These are phyloP conservation scores for Telopea speciosissima DNA, from an alignment of 177 flowering plant genomes.

Conservation along the genomic window DNA sequence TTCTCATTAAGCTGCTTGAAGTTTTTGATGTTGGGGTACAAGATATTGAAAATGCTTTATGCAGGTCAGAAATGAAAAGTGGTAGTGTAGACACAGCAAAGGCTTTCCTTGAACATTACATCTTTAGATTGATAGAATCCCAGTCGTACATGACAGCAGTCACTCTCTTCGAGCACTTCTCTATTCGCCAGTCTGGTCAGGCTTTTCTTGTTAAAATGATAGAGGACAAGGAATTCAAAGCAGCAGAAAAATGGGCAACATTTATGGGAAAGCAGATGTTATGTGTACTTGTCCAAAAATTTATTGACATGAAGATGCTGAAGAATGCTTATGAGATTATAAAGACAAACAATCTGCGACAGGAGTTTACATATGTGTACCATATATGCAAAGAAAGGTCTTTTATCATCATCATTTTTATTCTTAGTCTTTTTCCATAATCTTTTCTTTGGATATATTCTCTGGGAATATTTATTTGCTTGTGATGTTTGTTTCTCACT, in stretches of 20 bases:
- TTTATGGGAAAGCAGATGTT: slow-evolving; percentile 83
- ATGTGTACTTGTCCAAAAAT: slow-evolving; percentile 57
- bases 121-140: slow-evolving; percentile 45
- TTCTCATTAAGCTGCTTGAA: slow-evolving; percentile 60
- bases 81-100: slow-evolving; percentile 33
- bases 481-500: not conserved
- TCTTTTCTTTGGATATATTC: slow-evolving; percentile 3
- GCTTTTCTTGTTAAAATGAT: slow-evolving; percentile 61
- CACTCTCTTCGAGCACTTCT: slow-evolving; percentile 58
- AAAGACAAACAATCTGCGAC: slow-evolving; percentile 56
- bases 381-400: slow-evolving; percentile 74
- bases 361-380: slow-evolving; percentile 69
- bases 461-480: not conserved
- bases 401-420: not conserved
- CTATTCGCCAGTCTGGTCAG: slow-evolving; percentile 52
- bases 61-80: slow-evolving; percentile 23
- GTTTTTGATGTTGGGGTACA: slow-evolving; percentile 48
- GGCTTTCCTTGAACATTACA: slow-evolving; percentile 47
- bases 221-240: slow-evolving; percentile 47
- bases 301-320: slow-evolving; percentile 51
- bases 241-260: slow-evolving; percentile 93
- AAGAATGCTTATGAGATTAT: slow-evolving; percentile 59
- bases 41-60: slow-evolving; percentile 45
- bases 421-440: not conserved
- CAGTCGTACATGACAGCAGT: slow-evolving; percentile 72